Base-by-base conservation (phyloP, 208 protist genomes). In the Wallacemonas sp. region DNA sequence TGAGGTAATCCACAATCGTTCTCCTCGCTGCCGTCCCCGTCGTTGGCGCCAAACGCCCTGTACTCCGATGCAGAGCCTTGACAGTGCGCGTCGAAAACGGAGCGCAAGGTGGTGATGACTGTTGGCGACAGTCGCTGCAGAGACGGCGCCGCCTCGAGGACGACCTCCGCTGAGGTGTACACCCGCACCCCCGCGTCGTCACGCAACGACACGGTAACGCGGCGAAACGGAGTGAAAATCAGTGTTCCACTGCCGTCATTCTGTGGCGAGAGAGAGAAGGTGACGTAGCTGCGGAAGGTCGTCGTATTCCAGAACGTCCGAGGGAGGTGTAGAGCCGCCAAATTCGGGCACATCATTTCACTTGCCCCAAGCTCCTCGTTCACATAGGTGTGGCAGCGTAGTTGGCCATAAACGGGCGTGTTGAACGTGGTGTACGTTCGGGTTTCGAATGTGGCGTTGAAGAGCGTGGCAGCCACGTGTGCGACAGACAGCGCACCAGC, bases 161-260 rank as follows among this genome's bases (percentile, higher is more conserved):
- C 15, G 14, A 87, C 49, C 45, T 65, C 62, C 27, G 39, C 44
- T 19, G 69, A 45, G 27, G 44, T 30, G 56, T 75, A 86, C 26
- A 70, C 58, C 27, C 26, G 56, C n/a, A 55, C 30, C 12, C 66
- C 77, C 14, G 70, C 46, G 12, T 54, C 60, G 36, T 76, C 34
- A 0, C 77, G 69, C 24, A 88, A 45, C 15, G 73, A 74, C 24
- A 84, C 51, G 33, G 26, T 45, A 8, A 68, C 77, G 1, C 47
- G 67, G 19, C 58, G 66, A 4, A 76, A 69, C 2, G 80, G 76
- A 26, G 62, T 73, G 41, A 87, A 75, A 28, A 68, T 41, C 14
- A 82, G 51, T 28, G 64, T 56, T 24, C 66, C 73, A 14, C 19
- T 22, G 27, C 4, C 19, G 30, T 12, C 6, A 3, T 21, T n/a